phyloP scores from a whole-genome alignment of 192 early-diverging fungal species.

The Diversispora epigaea region DNA sequence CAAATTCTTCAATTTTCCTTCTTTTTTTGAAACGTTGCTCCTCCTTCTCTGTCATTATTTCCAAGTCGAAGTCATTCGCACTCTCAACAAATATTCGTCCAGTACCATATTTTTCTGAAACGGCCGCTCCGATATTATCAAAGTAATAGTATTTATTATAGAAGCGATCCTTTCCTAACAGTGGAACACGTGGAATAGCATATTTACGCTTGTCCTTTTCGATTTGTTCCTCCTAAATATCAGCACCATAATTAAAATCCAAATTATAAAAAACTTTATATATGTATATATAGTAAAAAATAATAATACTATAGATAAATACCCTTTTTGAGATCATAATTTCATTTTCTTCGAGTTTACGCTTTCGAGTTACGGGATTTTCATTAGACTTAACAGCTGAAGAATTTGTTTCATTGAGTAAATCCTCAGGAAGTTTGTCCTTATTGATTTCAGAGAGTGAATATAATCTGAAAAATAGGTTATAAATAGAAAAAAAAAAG shows the following conservation, averaged over 20 bases:
- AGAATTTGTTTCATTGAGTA: neutral
- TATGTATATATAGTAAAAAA: neutral
- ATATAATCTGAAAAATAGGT: neutral
- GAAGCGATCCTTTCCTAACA: slow-evolving; percentile 83
- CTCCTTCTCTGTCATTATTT: slow-evolving; percentile 47
- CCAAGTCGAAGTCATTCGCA: slow-evolving; percentile 52
- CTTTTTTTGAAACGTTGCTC: slow-evolving; percentile 35
- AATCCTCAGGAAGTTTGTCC: slow-evolving; percentile 20
- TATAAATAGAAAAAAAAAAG: neutral
- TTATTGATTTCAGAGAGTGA: slow-evolving; percentile 11
- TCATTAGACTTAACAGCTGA: neutral
- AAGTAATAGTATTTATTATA: slow-evolving; percentile 90
- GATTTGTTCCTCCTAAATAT: slow-evolving; percentile 58
- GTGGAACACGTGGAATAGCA: slow-evolving; percentile 64
- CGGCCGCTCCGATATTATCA: slow-evolving; percentile 70
- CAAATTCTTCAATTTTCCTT: slow-evolving; percentile 30
- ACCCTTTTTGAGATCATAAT: slow-evolving; percentile 45
- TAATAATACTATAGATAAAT: neutral
- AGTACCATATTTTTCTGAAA: slow-evolving; percentile 44
- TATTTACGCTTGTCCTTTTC: slow-evolving; percentile 69
- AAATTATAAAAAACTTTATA: too few species aligned
- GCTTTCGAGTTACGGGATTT: slow-evolving; percentile 38
- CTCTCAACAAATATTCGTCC: slow-evolving; percentile 63
- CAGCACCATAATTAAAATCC: too few species aligned
- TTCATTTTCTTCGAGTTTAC: slow-evolving; percentile 58